phyloP scores from a whole-genome alignment of 1,139 yeast genomes.

The Geotrichum cucujoidarum region DNA sequence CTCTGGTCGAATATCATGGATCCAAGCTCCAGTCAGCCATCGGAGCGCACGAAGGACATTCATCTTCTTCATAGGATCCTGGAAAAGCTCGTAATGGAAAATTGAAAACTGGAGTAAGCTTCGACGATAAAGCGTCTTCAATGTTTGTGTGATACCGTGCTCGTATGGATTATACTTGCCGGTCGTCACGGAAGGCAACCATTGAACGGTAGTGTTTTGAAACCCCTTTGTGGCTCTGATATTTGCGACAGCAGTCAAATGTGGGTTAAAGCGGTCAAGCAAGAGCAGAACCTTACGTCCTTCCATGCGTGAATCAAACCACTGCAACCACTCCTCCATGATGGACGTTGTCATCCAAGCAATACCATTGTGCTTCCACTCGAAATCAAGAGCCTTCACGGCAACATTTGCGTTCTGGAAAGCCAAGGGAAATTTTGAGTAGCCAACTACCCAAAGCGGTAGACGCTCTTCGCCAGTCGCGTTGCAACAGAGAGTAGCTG shows the following conservation, averaged over 20 bases:
- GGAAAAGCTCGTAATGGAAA: slow-evolving; percentile 14
- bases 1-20: slow-evolving; percentile 13
- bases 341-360: slow-evolving; percentile 19
- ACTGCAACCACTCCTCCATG: slow-evolving; percentile 18
- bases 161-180: slow-evolving; percentile 18
- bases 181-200: slow-evolving; percentile 17
- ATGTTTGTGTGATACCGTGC: slow-evolving; percentile 15
- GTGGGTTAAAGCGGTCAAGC: slow-evolving; percentile 18
- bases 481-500: slow-evolving; percentile 16
- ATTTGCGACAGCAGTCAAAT: slow-evolving; percentile 17
- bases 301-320: slow-evolving; percentile 17
- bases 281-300: slow-evolving; percentile 13
- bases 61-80: slow-evolving; percentile 19
- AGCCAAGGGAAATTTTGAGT: slow-evolving; percentile 17
- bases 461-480: slow-evolving; percentile 17
- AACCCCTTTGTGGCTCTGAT: slow-evolving; percentile 17
- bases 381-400: slow-evolving; percentile 17
- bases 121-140: slow-evolving; percentile 14
- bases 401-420: slow-evolving; percentile 17
- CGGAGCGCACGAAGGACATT: slow-evolving; percentile 15
- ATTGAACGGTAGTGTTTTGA: slow-evolving; percentile 18
- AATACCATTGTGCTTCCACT: slow-evolving; percentile 19
- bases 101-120: slow-evolving; percentile 14
- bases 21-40: slow-evolving; percentile 18
- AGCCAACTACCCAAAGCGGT: slow-evolving; percentile 18